Base-by-base conservation (phyloP, 192 early-diverging fungal species). In the Paraglomus occultum region DNA sequence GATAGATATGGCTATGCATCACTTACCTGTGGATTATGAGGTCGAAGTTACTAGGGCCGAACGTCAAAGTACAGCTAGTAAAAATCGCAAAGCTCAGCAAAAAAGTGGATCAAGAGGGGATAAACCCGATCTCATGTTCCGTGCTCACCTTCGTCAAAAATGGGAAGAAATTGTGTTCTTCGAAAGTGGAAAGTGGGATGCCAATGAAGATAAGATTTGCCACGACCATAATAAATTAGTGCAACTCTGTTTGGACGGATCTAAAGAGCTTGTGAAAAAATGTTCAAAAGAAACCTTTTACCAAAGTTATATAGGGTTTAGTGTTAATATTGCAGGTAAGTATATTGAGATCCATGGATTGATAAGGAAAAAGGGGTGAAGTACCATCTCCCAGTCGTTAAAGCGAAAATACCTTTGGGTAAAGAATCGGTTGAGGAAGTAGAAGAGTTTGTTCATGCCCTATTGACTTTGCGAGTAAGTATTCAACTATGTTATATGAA, bases 141-240 rank as follows among this genome's bases (percentile, higher is more conserved):
- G 61, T 20, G 61, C 22, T 48, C 49, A 48, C 12, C 46, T 63
- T 48, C 20, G 42, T 6, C 61, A 63, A 46, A 45, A 63, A 17
- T 63, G 61, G 61, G 61, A 63, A 63, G 61, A 63, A 63, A 45
- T 63, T 20, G 44, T 48, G 8, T 47, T 48, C 22, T 64, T 64
- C 38, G 48, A 64, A 49, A 64, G 46, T 64, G 62, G 46, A 17
- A 64, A 64, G 15, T 64, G 8, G 20, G 20, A 11, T 48, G 22
- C 46, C 39, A 17, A 63, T 20, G 12, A 47, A 48, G 48, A 49
- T 49, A 15, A 10, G 48, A 15, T 49, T 49, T 10, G 8, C 8
- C 15, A 49, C 2, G 40, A 61, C 42, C 42, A 43, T 61, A 39
- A 18, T 61, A 61, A 61, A 61, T 43, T 61, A 42, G 59, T 43